A percentile compares a stretch with the other conserved stretches of the same genome.
Conservation (phyloP, 306 rosid species). For the Oxytropis ochrocephala region DNA sequence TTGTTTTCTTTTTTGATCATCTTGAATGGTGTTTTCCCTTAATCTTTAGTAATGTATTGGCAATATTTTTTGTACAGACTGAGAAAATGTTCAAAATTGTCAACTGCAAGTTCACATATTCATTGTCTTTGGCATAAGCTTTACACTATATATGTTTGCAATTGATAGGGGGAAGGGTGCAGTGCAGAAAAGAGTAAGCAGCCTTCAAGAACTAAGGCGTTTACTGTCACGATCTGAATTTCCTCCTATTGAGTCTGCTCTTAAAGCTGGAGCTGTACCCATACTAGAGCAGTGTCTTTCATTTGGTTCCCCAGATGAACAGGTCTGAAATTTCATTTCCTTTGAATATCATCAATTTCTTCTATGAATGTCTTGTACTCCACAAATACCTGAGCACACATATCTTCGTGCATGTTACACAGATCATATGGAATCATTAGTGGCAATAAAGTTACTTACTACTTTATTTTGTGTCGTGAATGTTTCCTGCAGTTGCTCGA, state of each 20-base stretch:
- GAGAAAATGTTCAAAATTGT: constrained; percentile 18
- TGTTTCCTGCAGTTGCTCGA: constrained; percentile 77
- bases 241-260: constrained; percentile 86
- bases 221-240: constrained; percentile 76
- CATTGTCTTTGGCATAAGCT: background rate
- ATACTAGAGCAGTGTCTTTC: constrained; percentile 81
- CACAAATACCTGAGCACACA: background rate
- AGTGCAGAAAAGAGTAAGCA: constrained; percentile 61
- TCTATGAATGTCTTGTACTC: background rate
- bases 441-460: constrained; percentile 7
- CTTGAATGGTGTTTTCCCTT: background rate
- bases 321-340: constrained; percentile 40
- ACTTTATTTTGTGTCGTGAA: constrained; percentile 17
- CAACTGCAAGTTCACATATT: background rate
- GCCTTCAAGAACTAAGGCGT: constrained; percentile 80
- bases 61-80: background rate
- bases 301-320: constrained; percentile 94
- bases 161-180: constrained; percentile 86
- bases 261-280: constrained; percentile 74
- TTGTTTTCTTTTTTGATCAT: background rate
- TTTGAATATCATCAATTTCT: constrained; percentile 11
- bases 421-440: background rate
- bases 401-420: constrained; percentile 5
- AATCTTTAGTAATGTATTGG: background rate
- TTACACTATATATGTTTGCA: constrained; percentile 13